phyloP scores from a whole-genome alignment of 257 asterid genomes.

The Jaltomata sinuosa region DNA sequence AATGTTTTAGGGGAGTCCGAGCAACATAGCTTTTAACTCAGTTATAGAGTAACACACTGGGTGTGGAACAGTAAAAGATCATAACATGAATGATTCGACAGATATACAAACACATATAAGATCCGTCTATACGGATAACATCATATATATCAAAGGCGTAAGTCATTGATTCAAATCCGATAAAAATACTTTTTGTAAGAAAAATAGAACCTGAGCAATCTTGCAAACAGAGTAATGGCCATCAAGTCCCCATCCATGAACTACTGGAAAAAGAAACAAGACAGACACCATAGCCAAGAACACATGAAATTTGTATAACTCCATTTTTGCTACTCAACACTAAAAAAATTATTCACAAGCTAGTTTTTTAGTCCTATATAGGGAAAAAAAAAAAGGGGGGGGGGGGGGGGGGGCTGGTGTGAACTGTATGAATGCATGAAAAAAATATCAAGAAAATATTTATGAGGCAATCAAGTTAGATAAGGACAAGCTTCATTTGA shows the following conservation, averaged over 20 bases:
- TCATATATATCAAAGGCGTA: too few species aligned
- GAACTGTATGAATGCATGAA: neutral
- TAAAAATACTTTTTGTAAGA: neutral
- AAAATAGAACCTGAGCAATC: conserved; percentile 59
- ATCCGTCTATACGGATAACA: conserved; percentile 27
- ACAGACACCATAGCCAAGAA: conserved; percentile 12
- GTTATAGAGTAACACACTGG: neutral
- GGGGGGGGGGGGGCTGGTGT: neutral
- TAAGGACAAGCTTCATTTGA: neutral
- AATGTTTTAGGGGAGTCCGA: neutral
- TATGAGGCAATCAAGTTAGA: neutral
- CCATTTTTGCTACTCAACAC: conserved; percentile 35
- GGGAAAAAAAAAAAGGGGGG: neutral
- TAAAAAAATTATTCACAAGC: too few species aligned
- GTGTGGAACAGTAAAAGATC: neutral
- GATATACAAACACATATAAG: neutral
- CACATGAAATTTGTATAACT: neutral
- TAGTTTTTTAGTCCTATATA: neutral
- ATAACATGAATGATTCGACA: neutral
- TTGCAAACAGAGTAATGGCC: conserved; percentile 68
- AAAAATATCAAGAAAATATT: neutral
- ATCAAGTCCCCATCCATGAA: conserved; percentile 73
- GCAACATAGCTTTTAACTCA: too few species aligned
- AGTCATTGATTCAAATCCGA: neutral
- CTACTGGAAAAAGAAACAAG: conserved; percentile 25